phyloP scores from a whole-genome alignment of 2,329 filamentous ascomycete genomes.

The Venturia carpophila region DNA sequence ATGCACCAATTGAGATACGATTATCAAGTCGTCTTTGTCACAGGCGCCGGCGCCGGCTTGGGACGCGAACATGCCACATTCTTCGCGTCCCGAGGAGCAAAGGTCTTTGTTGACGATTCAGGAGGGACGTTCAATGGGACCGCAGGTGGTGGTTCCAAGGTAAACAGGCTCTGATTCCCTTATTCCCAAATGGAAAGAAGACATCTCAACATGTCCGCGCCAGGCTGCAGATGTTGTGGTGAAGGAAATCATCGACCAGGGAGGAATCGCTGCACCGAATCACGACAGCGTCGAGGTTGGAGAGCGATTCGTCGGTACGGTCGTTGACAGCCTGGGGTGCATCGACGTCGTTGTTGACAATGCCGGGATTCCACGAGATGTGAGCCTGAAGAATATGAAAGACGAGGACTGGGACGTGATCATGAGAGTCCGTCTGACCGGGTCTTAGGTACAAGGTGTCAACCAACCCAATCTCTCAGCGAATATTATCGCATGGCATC shows the following conservation, averaged over 20 bases:
- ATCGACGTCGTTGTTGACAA: constrained; percentile 97
- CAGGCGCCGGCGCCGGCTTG: constrained; percentile 73
- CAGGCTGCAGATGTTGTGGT: constrained; percentile 78
- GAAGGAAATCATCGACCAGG: constrained; percentile 73
- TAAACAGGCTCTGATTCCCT: not conserved
- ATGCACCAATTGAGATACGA: constrained; percentile 60
- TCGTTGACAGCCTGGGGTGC: constrained; percentile 72
- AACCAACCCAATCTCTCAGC: not conserved
- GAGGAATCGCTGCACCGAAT: constrained; percentile 94
- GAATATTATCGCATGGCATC: constrained; percentile 64
- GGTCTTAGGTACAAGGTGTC: constrained; percentile 77
- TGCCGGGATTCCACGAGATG: constrained; percentile 85
- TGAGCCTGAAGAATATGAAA: constrained; percentile 98
- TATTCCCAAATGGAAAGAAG: not conserved
- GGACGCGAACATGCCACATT: constrained; percentile 78
- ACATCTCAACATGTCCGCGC: constrained; percentile 16
- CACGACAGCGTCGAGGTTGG: constrained; percentile 92
- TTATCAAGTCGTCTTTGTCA: constrained; percentile 81
- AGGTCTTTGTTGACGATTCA: constrained; percentile 93
- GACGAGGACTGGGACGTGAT: constrained; percentile 96
- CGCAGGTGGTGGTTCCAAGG: not conserved
- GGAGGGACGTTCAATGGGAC: constrained; percentile 80
- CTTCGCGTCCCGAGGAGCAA: constrained; percentile 85
- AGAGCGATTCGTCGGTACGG: constrained; percentile 86
- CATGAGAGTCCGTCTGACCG: constrained; percentile 83